Evolutionary conservation across 805 yeast genomes (phyloP).

Genomic region (Millerozyma miso): DNA sequence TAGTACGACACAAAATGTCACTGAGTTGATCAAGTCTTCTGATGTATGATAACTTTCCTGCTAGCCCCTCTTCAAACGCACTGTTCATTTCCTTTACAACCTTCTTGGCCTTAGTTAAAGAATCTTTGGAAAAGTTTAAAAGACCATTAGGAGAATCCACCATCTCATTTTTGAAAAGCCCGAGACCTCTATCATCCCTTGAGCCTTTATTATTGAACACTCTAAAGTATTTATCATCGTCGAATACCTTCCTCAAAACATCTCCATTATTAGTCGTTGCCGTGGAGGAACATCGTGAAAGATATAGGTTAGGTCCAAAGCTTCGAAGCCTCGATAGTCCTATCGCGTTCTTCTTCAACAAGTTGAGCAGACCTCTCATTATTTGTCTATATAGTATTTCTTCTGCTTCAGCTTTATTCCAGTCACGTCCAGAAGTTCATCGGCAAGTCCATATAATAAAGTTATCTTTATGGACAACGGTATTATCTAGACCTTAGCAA

Average conservation of each 20-base stretch:
- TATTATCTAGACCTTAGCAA: too few species aligned
- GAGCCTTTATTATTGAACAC: slow-evolving; percentile 36
- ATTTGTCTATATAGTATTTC: too few species aligned
- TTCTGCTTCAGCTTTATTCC: too few species aligned
- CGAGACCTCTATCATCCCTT: slow-evolving; percentile 30
- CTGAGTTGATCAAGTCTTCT: slow-evolving; percentile 75
- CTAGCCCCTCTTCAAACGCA: slow-evolving; percentile 33
- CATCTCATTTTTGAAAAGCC: slow-evolving; percentile 72
- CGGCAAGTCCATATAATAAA: too few species aligned
- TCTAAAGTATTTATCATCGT: slow-evolving; percentile 55
- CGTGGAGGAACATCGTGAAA: not conserved
- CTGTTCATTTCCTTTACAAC: slow-evolving; percentile 54
- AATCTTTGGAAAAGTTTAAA: slow-evolving; percentile 56
- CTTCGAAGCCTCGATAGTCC: not conserved
- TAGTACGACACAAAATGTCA: slow-evolving; percentile 85
- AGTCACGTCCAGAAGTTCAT: too few species aligned
- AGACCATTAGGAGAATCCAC: slow-evolving; percentile 70
- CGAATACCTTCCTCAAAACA: slow-evolving; percentile 51
- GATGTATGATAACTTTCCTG: slow-evolving; percentile 48
- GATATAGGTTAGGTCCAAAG: not conserved
- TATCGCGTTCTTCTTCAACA: not conserved
- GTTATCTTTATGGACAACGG: too few species aligned
- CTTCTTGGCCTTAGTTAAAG: slow-evolving; percentile 61
- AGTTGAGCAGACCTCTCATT: not conserved
- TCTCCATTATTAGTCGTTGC: slow-evolving; percentile 7